A percentile compares a stretch with the other conserved stretches of the same genome.
These are phyloP conservation scores for Picochlorum sp. DNA, from an alignment of 139 green algal species.

Conservation along the genomic window DNA sequence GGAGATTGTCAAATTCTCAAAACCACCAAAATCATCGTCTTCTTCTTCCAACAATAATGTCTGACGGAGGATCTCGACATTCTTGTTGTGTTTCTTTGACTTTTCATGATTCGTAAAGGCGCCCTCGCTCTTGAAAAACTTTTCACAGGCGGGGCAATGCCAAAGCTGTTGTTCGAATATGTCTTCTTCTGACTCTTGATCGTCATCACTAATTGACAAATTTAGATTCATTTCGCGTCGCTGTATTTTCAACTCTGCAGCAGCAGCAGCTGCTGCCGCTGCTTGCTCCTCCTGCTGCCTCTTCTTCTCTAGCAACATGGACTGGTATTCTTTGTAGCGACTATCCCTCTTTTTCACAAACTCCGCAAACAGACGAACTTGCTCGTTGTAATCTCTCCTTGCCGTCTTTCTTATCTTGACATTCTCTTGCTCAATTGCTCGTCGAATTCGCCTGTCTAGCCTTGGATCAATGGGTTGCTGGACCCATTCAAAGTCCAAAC, in stretches of 20 bases:
- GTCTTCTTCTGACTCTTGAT: constrained; percentile 12
- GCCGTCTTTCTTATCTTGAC: constrained; percentile 78
- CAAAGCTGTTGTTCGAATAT: constrained; percentile 37
- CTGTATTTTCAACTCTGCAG: constrained; percentile 21
- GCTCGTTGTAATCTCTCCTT: constrained; percentile 87
- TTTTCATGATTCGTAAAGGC: constrained; percentile 79
- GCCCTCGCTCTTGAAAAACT: constrained; percentile 76
- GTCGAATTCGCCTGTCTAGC: constrained; percentile 69
- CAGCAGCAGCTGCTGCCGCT: constrained; percentile 17
- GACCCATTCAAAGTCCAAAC: constrained; percentile 79
- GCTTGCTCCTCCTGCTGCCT: constrained; percentile 10
- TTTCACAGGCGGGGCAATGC: constrained; percentile 85
- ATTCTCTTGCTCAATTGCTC: constrained; percentile 92
- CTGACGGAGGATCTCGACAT: constrained; percentile 13
- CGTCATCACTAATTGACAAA: constrained; percentile 1
- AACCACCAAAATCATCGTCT: not conserved
- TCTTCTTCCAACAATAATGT: not conserved
- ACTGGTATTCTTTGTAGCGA: constrained; percentile 45
- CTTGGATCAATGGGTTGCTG: constrained; percentile 67
- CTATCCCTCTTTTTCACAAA: constrained; percentile 87
- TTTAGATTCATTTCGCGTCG: constrained; percentile 36
- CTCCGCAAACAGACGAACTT: constrained; percentile 70
- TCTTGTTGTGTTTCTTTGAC: constrained; percentile 69
- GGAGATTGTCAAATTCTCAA: not conserved
- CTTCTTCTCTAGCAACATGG: not conserved